A percentile compares a stretch with the other conserved stretches of the same genome.
phyloP scores from a whole-genome alignment of 2,329 filamentous ascomycete species.

The Trichoderma koningii region DNA sequence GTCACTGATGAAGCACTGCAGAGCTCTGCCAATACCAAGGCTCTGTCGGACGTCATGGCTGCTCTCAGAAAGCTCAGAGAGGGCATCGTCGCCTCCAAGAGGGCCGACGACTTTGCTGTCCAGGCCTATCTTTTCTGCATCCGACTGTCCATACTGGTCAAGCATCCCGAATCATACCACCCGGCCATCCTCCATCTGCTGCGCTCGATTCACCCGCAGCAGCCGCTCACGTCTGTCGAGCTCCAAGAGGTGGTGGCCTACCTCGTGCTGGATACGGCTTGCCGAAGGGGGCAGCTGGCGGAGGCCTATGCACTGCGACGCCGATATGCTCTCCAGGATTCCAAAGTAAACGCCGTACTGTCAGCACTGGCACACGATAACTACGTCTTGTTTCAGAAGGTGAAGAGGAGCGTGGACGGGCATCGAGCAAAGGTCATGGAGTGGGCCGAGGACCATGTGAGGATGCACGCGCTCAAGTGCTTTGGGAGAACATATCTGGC shows the following conservation, averaged over 20 bases:
- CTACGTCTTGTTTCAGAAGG: constrained; percentile 75
- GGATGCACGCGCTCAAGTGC: constrained; percentile 79
- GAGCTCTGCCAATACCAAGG: constrained; percentile 52
- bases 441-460: constrained; percentile 74
- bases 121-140: constrained; percentile 91
- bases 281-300: constrained; percentile 72
- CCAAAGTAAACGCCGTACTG: constrained; percentile 69
- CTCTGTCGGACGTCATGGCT: constrained; percentile 73
- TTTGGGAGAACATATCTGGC: constrained; percentile 79
- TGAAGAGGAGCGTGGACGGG: constrained; percentile 73
- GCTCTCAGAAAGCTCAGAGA: constrained; percentile 91
- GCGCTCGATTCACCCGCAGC: constrained; percentile 65
- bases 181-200: constrained; percentile 82
- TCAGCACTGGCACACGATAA: constrained; percentile 76
- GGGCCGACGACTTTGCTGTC: constrained; percentile 79
- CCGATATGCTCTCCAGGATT: constrained; percentile 62
- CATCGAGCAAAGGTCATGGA: constrained; percentile 79
- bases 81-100: constrained; percentile 76
- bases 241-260: constrained; percentile 79
- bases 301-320: constrained; percentile 70
- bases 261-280: constrained; percentile 83
- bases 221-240: constrained; percentile 71
- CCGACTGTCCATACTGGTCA: constrained; percentile 76
- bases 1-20: constrained; percentile 28
- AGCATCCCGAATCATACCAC: constrained; percentile 85